Evolutionary conservation across 306 rosid genomes (phyloP).

Genomic region (Glycine latifolia): DNA sequence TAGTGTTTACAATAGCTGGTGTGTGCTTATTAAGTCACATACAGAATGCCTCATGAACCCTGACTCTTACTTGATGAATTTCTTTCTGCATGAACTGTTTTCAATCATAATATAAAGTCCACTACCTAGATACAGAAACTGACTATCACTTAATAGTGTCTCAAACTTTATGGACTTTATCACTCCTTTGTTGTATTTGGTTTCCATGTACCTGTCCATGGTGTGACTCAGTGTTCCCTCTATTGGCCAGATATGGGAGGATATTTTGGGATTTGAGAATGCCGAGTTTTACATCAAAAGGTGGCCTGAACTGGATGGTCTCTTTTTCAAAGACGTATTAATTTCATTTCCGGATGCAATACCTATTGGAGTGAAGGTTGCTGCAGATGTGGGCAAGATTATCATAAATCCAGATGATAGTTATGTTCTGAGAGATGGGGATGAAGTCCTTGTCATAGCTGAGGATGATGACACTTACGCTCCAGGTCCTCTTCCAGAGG

Average conservation of each 20-base stretch:
- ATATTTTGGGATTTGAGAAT: slow-evolving; percentile 96
- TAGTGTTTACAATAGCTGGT: slow-evolving; percentile 17
- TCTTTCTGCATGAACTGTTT: slow-evolving; percentile 10
- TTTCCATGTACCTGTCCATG: slow-evolving; percentile 26
- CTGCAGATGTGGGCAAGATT: slow-evolving; percentile 87
- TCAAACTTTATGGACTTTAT: slow-evolving; percentile 17
- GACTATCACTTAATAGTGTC: slow-evolving; percentile 15
- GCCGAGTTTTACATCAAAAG: slow-evolving; percentile 95
- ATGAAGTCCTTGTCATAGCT: slow-evolving; percentile 96
- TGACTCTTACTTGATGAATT: slow-evolving; percentile 1
- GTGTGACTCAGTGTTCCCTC: slow-evolving; percentile 26
- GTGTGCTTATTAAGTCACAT: slow-evolving; percentile 20
- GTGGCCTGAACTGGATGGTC: slow-evolving; percentile 88
- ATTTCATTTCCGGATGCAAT: slow-evolving; percentile 95
- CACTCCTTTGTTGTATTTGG: slow-evolving; percentile 26
- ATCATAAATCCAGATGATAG: slow-evolving; percentile 83
- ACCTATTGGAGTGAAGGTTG: slow-evolving; percentile 96
- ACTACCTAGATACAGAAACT: slow-evolving; percentile 19
- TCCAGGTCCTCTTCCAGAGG: slow-evolving; percentile 89
- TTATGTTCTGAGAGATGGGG: slow-evolving; percentile 82
- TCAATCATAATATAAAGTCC: slow-evolving; percentile 21
- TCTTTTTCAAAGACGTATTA: slow-evolving; percentile 68
- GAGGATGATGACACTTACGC: slow-evolving; percentile 96
- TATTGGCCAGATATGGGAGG: slow-evolving; percentile 95
- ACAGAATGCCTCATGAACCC: slow-evolving; percentile 11